phyloP scores from a whole-genome alignment of 2,329 filamentous ascomycete species.

The Chaetomiaceae sp. region DNA sequence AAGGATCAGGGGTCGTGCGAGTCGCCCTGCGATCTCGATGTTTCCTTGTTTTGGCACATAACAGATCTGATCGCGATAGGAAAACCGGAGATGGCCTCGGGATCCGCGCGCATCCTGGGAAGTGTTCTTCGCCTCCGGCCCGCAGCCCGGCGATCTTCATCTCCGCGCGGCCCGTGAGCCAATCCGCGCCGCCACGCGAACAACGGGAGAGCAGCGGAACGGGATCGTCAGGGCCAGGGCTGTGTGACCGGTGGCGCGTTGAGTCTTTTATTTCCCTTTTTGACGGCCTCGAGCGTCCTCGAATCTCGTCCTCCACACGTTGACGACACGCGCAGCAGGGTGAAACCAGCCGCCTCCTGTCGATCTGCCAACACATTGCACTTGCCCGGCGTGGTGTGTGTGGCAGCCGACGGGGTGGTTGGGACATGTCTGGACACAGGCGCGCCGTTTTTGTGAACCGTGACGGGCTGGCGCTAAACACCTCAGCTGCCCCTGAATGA shows the following conservation, averaged over 20 bases:
- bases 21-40: too few species aligned
- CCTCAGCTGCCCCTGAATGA: too few species aligned
- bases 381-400: neutral
- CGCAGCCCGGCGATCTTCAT: constrained; percentile 3
- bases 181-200: neutral
- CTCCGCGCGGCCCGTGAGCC: neutral
- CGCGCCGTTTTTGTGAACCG: too few species aligned
- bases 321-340: neutral
- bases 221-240: constrained; percentile 2
- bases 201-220: neutral
- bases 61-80: too few species aligned
- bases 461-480: too few species aligned
- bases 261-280: too few species aligned
- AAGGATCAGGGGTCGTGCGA: neutral
- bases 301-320: neutral
- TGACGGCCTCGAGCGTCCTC: too few species aligned
- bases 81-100: too few species aligned
- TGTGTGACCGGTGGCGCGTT: neutral
- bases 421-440: too few species aligned
- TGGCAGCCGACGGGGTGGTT: neutral
- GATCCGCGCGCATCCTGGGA: too few species aligned
- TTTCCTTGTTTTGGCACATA: too few species aligned
- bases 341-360: neutral
- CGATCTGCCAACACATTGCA: constrained; percentile 2
- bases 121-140: neutral